These are phyloP conservation scores for Trichoderma atrobrunneum DNA, from an alignment of 2,329 filamentous ascomycete genomes.

Conservation along the genomic window DNA sequence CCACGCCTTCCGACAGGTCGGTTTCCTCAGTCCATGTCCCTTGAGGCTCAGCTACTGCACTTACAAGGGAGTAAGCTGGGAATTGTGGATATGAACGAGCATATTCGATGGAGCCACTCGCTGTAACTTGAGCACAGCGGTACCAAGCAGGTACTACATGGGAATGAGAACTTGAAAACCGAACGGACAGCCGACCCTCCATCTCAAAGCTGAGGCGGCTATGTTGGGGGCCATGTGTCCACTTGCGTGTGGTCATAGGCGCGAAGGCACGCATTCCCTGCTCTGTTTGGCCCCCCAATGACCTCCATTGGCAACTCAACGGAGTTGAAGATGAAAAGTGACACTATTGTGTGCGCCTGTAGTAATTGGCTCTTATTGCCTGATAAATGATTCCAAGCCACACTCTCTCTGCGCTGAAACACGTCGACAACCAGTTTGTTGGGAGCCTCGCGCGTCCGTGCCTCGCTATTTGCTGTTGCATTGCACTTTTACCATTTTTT, in stretches of 20 bases:
- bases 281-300: neutral
- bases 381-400: neutral
- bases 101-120: neutral
- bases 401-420: neutral
- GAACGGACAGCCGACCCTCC: neutral
- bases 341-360: neutral
- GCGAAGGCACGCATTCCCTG: neutral
- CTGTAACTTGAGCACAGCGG: neutral
- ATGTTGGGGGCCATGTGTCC: neutral
- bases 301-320: neutral
- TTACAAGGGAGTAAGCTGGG: neutral
- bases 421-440: neutral
- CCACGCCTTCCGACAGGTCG: neutral
- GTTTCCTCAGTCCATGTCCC: too few relatives aligned
- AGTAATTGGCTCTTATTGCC: neutral
- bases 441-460: neutral
- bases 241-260: neutral
- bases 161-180: neutral
- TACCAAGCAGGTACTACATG: neutral
- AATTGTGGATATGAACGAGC: neutral
- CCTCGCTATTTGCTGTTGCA: neutral
- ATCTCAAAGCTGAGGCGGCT: slow-evolving; percentile 3
- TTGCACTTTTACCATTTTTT: neutral
- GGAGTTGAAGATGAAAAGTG: neutral
- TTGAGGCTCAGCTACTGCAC: neutral